A percentile compares a stretch with the other conserved stretches of the same genome.
phyloP scores from a whole-genome alignment of 176 grass and related monocot genomes.

The Saccharum officinarum region DNA sequence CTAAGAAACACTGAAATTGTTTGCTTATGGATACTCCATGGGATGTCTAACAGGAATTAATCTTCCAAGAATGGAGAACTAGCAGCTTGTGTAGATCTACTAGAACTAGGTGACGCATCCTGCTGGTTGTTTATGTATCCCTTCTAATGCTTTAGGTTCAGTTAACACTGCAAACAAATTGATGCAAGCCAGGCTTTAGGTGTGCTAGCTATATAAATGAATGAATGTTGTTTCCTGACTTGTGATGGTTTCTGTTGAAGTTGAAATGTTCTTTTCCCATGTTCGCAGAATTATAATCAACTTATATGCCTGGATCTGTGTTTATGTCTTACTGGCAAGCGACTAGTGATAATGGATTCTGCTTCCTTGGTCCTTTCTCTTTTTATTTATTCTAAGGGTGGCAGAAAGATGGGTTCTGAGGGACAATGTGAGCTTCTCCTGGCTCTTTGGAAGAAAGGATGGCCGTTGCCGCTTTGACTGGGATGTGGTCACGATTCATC shows the following conservation, averaged over 20 bases:
- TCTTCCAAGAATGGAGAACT: background rate
- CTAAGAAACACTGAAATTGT: slow-evolving; percentile 1
- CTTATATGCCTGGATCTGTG: background rate
- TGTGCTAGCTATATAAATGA: background rate
- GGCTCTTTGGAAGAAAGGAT: background rate
- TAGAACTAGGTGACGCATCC: background rate
- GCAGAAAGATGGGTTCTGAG: too few species aligned
- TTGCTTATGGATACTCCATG: background rate
- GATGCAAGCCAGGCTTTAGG: background rate
- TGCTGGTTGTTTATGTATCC: background rate
- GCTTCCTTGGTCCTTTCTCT: background rate
- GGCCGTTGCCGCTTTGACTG: too few species aligned
- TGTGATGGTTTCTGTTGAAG: background rate
- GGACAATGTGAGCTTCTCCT: background rate
- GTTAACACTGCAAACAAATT: background rate
- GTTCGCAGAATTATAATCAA: background rate
- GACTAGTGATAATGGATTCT: background rate
- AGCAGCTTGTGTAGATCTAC: background rate
- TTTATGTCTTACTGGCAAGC: background rate
- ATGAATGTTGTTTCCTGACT: background rate
- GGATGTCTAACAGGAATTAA: background rate
- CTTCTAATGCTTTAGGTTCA: background rate
- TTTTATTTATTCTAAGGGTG: too few species aligned
- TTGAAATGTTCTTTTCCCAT: background rate
- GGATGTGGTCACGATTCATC: background rate